A percentile compares a stretch with the other conserved stretches of the same genome.
Evolutionary conservation across 2,329 filamentous ascomycete genomes (phyloP).

Genomic region (Cercospora zeina): DNA sequence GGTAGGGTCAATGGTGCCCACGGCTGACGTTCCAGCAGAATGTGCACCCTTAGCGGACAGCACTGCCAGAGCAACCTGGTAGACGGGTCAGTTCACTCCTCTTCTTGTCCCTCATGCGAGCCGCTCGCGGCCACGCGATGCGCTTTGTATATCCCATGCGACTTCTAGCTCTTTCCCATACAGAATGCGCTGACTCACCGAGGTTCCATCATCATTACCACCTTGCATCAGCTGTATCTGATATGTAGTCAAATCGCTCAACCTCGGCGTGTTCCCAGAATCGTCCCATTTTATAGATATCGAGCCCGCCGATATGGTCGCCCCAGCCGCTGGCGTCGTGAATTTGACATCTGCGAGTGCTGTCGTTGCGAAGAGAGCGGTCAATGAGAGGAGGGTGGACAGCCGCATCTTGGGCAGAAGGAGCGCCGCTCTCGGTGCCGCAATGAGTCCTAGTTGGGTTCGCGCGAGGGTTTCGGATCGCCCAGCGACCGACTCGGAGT

Average conservation of each 20-base stretch:
- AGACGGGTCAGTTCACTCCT: neutral
- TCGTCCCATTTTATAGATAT: conserved; percentile 61
- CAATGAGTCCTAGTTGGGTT: neutral
- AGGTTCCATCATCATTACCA: conserved; percentile 53
- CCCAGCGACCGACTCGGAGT: neutral
- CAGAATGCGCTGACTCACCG: conserved; percentile 44
- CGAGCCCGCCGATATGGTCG: conserved; percentile 52
- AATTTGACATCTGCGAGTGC: conserved; percentile 57
- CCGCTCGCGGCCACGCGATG: neutral
- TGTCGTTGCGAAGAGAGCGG: conserved; percentile 44
- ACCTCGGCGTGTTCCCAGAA: conserved; percentile 51
- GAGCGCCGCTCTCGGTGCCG: neutral
- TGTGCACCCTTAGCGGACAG: conserved; percentile 15
- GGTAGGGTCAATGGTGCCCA: conserved; percentile 26
- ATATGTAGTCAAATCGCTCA: conserved; percentile 56
- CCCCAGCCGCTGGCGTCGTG: conserved; percentile 54
- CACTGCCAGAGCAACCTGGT: conserved; percentile 4
- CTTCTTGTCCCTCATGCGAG: neutral
- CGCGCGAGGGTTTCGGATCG: neutral
- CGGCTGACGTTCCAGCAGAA: conserved; percentile 18
- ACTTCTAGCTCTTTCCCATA: neutral
- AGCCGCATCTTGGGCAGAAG: conserved; percentile 14
- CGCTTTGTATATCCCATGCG: neutral
- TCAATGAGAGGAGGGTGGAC: conserved; percentile 15
- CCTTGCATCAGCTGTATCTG: conserved; percentile 62